Evolutionary conservation across 805 yeast species (phyloP).

Genomic region (Jamesozyma rosinii): DNA sequence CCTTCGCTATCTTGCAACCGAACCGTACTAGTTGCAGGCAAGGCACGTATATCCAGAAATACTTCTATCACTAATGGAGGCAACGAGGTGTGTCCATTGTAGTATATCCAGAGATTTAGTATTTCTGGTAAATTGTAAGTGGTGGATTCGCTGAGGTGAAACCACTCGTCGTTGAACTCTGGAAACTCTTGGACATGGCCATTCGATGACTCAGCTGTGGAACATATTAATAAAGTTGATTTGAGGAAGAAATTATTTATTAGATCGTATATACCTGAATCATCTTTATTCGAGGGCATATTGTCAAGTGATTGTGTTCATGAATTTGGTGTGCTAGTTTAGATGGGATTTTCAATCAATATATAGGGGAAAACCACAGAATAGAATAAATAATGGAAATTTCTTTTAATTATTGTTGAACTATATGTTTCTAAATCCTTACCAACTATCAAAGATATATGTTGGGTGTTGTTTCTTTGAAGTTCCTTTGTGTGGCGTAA

Average conservation of each 20-base stretch:
- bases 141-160: slow-evolving; percentile 1
- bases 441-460: too few relatives aligned
- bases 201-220: slow-evolving; percentile 23
- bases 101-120: slow-evolving; percentile 56
- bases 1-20: slow-evolving; percentile 48
- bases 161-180: slow-evolving; percentile 9
- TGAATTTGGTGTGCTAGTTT: background rate
- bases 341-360: too few relatives aligned
- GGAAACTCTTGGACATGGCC: slow-evolving; percentile 1
- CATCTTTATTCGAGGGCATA: background rate
- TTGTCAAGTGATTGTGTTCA: background rate
- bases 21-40: slow-evolving; percentile 49
- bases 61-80: slow-evolving; percentile 87
- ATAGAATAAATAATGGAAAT: too few relatives aligned
- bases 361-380: too few relatives aligned
- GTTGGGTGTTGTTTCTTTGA: background rate
- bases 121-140: slow-evolving; percentile 10
- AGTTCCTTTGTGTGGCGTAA: background rate
- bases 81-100: slow-evolving; percentile 36
- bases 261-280: slow-evolving; percentile 27
- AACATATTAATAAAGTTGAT: slow-evolving; percentile 48
- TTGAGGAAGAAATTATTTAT: slow-evolving; percentile 57
- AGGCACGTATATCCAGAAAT: slow-evolving; percentile 54
- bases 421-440: too few relatives aligned
- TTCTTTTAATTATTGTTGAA: too few relatives aligned